Conservation (phyloP, 78 protist species). For the Andalucia godoyi region DNA sequence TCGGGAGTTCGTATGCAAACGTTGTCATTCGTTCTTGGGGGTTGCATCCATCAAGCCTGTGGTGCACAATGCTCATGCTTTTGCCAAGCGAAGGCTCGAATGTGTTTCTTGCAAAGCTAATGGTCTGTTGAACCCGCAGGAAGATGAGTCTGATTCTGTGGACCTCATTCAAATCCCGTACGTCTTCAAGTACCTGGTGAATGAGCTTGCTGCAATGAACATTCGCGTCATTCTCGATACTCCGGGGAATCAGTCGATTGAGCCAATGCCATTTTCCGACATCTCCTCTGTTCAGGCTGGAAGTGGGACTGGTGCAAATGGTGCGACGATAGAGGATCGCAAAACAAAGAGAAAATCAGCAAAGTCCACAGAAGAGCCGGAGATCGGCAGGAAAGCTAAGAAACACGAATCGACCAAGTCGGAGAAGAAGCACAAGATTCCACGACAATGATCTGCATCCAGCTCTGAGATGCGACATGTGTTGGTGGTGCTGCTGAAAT, state of each 20-base stretch:
- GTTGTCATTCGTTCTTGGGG: conserved; percentile 53
- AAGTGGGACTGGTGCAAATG: background rate
- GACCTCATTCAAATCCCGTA: conserved; percentile 56
- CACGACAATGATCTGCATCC: too few species aligned
- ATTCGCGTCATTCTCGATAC: conserved; percentile 19
- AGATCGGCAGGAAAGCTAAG: background rate
- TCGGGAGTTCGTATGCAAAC: conserved; percentile 31
- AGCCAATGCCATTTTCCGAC: too few species aligned
- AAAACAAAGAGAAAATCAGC: background rate
- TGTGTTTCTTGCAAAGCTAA: conserved; percentile 31
- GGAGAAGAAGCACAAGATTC: too few species aligned
- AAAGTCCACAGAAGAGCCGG: background rate
- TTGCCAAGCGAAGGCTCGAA: background rate
- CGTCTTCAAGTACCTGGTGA: conserved; percentile 70
- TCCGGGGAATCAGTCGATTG: too few species aligned
- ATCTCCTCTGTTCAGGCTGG: too few species aligned
- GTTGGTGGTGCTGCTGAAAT: too few species aligned
- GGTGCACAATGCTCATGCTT: background rate
- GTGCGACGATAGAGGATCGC: background rate
- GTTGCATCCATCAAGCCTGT: background rate
- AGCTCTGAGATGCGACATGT: too few species aligned
- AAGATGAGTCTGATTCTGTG: background rate
- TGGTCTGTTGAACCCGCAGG: conserved; percentile 10
- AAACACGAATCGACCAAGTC: background rate
- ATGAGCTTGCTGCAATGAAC: conserved; percentile 81